Base-by-base conservation (phyloP, 305 asterid genomes). In the Andrographis paniculata region DNA sequence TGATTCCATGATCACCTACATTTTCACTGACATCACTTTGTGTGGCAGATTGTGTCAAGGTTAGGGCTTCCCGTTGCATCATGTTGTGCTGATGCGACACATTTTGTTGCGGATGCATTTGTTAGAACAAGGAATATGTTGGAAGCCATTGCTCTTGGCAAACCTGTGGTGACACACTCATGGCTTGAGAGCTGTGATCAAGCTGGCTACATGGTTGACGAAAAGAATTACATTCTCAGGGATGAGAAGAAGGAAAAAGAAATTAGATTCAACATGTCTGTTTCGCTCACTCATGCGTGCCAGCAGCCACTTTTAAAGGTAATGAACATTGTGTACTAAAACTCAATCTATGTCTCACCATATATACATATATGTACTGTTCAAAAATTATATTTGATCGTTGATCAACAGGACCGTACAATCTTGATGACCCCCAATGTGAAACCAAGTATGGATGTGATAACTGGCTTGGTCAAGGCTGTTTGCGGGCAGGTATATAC, bases 151-250 rank as follows among this genome's bases (percentile, higher is more conserved):
- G 94, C 99, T 55, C 67, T 38, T 45, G 94, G 94, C 44, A 91
- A 83, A 66, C 86, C 99, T 35, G 89, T 87, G 64, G 93, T 91
- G 52, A 80, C 93, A 47, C 85, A 62, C 61, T 68, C 72, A 42
- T 91, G 99, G 99, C 83, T 91, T 40, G 87, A 91, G 61, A 70
- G 87, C 56, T 91, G 96, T 69, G 99, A 75, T 56, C 85, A 77
- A 73, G 94, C 95, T 16, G 65, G 66, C 51, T 80, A 83, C 60
- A 74, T 77, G 52, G 76, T 87, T 58, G 94, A 91, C 20, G 99
- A 87, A 76, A 87, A 72, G 69, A 73, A 63, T 60, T 69, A 78
- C 72, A 75, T 91, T 50, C 73, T 91, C 45, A 78, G 99, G 69
- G 99, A 91, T 73, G 71, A 68, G 9, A 91, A 40, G 47, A 87